Evolutionary conservation across 176 grass and related monocot genomes (phyloP).

Genomic region (Eragrostis nindensis): DNA sequence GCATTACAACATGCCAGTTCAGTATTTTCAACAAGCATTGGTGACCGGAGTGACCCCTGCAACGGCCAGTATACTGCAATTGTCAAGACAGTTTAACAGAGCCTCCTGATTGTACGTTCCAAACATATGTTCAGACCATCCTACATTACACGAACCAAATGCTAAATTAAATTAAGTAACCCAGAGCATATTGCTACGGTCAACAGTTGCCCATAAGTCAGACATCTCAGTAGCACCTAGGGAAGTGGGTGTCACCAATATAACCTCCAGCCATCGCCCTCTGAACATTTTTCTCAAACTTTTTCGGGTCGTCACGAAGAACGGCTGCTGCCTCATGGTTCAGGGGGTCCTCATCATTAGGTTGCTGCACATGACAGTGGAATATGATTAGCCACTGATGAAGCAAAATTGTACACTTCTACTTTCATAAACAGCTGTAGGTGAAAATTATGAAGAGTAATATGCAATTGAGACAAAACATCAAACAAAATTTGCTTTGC

Average conservation of each 20-base stretch:
- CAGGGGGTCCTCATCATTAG: constrained; percentile 80
- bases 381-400: constrained; percentile 11
- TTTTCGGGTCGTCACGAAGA: constrained; percentile 65
- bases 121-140: not conserved
- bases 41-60: not conserved
- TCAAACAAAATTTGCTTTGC: not conserved
- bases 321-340: constrained; percentile 75
- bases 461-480: not conserved
- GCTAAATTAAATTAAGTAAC: not conserved
- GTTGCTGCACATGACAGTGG: constrained; percentile 57
- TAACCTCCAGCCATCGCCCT: constrained; percentile 77
- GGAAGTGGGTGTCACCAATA: constrained; percentile 63
- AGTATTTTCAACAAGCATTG: not conserved
- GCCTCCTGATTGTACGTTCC: not conserved
- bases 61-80: not conserved
- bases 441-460: not conserved
- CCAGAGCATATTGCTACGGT: not conserved
- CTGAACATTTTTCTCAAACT: constrained; percentile 76
- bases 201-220: not conserved
- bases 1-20: not conserved
- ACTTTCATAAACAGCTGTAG: not conserved
- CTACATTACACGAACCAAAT: not conserved
- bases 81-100: not conserved
- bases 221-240: constrained; percentile 50
- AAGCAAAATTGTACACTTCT: not conserved